Evolutionary conservation across 306 rosid species (phyloP).

Genomic region (Quercus bicolor): DNA sequence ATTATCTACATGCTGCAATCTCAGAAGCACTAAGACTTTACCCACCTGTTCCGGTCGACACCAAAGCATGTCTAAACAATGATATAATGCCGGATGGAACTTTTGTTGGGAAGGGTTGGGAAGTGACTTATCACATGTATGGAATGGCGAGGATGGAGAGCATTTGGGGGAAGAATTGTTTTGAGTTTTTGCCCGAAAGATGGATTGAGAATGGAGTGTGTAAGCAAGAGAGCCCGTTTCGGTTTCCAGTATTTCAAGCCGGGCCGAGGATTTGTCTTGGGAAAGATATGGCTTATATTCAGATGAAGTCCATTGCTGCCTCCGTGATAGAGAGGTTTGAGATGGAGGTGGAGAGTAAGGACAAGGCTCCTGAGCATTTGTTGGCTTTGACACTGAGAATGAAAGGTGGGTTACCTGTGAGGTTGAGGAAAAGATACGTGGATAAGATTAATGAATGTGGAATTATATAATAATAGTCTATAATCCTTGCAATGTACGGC

Average conservation of each 20-base stretch:
- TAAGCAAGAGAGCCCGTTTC: slow-evolving; percentile 43
- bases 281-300: slow-evolving; percentile 69
- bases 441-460: not conserved
- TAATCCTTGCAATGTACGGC: too few species aligned
- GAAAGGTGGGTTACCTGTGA: slow-evolving; percentile 44
- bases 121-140: slow-evolving; percentile 50
- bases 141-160: slow-evolving; percentile 83
- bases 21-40: slow-evolving; percentile 51
- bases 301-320: slow-evolving; percentile 81
- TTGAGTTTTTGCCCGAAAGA: not conserved
- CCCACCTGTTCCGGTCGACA: slow-evolving; percentile 65
- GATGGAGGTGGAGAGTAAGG: slow-evolving; percentile 24
- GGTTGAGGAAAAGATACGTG: not conserved
- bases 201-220: not conserved
- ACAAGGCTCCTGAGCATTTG: slow-evolving; percentile 35
- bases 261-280: slow-evolving; percentile 78
- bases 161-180: slow-evolving; percentile 57
- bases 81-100: too few species aligned
- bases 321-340: slow-evolving; percentile 47
- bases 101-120: slow-evolving; percentile 42
- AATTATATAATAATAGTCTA: too few species aligned
- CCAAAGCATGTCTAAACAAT: slow-evolving; percentile 24
- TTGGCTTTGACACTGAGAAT: slow-evolving; percentile 59
- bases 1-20: slow-evolving; percentile 16
- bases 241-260: slow-evolving; percentile 60